These are phyloP conservation scores for Reticulascus tulasneorum DNA, from an alignment of 2,329 filamentous ascomycete genomes.

Conservation along the genomic window DNA sequence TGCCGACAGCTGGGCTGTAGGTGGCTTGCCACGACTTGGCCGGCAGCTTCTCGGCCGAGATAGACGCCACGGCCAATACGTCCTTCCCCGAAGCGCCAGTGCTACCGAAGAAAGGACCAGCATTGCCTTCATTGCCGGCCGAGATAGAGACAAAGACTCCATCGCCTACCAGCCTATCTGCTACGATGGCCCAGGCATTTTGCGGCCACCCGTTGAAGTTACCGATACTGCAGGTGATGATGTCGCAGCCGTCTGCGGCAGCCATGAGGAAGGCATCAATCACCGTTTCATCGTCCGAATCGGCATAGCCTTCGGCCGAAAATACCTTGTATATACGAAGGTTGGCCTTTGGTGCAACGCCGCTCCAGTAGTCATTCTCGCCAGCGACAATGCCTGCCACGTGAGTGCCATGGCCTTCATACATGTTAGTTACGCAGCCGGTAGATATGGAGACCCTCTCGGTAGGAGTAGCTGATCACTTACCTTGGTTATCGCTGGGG, in stretches of 20 bases:
- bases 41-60: conserved; percentile 24
- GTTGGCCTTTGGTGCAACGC: neutral
- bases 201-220: conserved; percentile 32
- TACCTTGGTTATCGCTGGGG: conserved; percentile 43
- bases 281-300: conserved; percentile 26
- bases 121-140: conserved; percentile 45
- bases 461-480: too few relatives aligned
- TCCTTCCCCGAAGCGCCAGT: conserved; percentile 34
- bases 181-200: conserved; percentile 16
- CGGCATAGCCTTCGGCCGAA: conserved; percentile 2
- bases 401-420: conserved; percentile 7
- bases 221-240: conserved; percentile 38
- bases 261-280: conserved; percentile 30
- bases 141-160: conserved; percentile 48
- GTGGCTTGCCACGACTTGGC: conserved; percentile 23
- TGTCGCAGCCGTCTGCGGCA: conserved; percentile 29
- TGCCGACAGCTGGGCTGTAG: conserved; percentile 22
- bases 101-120: conserved; percentile 41
- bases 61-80: conserved; percentile 38
- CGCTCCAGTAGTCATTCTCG: conserved; percentile 2
- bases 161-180: conserved; percentile 20
- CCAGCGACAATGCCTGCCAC: conserved; percentile 8
- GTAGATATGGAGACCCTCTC: conserved; percentile 26
- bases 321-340: neutral
- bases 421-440: neutral